A percentile compares a stretch with the other conserved stretches of the same genome.
Evolutionary conservation across 106 monocot genomes (phyloP).

Genomic region (Phalaenopsis equestris): DNA sequence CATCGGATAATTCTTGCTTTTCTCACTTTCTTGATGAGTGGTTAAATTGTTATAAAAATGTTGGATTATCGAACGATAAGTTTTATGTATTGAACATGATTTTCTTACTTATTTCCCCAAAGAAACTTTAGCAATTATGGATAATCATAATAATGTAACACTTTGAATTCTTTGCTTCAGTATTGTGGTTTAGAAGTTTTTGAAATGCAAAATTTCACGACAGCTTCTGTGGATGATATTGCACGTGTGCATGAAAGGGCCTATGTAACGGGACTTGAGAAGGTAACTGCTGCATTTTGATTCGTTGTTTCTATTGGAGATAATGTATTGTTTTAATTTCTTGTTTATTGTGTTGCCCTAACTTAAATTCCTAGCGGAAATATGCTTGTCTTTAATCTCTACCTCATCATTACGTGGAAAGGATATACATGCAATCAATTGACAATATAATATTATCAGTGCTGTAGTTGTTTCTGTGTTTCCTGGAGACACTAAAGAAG

Average conservation of each 20-base stretch:
- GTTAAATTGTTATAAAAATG: no score
- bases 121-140: not conserved
- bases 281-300: slow-evolving; percentile 33
- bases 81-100: not conserved
- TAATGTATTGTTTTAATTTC: not conserved
- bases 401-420: not conserved
- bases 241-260: slow-evolving; percentile 63
- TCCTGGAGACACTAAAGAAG: not conserved
- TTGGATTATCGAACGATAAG: not conserved
- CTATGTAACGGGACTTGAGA: slow-evolving; percentile 70
- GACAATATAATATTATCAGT: not conserved
- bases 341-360: not conserved
- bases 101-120: not conserved
- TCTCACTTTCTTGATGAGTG: no score
- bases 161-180: slow-evolving; percentile 33
- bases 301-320: not conserved
- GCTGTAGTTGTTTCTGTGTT: not conserved
- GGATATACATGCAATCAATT: not conserved
- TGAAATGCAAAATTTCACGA: slow-evolving; percentile 62
- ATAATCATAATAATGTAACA: not conserved
- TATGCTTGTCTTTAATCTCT: not conserved
- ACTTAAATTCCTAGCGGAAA: not conserved
- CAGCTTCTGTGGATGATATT: slow-evolving; percentile 76
- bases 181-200: slow-evolving; percentile 47
- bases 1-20: no score